Percentiles rank a stretch among this genome's conserved stretches.
phyloP scores from a whole-genome alignment of 345 rosid species.

The Hypericum androsaemum region DNA sequence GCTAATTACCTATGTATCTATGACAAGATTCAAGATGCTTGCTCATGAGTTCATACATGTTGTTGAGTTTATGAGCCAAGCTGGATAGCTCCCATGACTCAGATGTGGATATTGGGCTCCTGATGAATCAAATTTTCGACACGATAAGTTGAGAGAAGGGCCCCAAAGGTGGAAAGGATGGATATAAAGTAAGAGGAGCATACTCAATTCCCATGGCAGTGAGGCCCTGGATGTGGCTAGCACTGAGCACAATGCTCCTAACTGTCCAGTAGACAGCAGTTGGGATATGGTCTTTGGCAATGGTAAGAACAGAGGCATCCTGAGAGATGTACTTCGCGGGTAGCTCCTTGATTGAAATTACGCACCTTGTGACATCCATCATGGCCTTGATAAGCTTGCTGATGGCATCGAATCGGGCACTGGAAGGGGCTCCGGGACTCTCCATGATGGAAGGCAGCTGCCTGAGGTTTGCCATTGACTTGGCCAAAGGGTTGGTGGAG shows the following conservation, averaged over 20 bases:
- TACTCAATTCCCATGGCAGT: conserved; percentile 2
- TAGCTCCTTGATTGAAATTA: not conserved
- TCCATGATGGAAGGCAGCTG: conserved; percentile 1
- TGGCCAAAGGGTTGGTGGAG: conserved; percentile 1
- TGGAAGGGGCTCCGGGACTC: not conserved
- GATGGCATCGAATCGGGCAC: not conserved
- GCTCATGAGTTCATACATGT: not conserved
- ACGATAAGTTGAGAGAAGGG: not conserved
- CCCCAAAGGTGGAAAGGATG: not conserved
- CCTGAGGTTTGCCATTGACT: conserved; percentile 2
- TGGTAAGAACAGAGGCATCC: not conserved
- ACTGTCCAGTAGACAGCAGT: conserved; percentile 6
- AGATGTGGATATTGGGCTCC: not conserved
- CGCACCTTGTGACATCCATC: conserved; percentile 1
- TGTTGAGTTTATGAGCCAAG: not conserved
- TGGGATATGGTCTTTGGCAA: not conserved
- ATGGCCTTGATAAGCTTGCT: conserved; percentile 5
- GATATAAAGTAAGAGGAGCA: not conserved
- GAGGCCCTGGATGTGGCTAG: not conserved
- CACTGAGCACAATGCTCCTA: not conserved
- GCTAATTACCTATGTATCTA: not conserved
- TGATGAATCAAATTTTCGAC: not conserved
- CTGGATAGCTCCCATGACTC: conserved; percentile 4
- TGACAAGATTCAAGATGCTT: not conserved
- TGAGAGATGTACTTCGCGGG: not conserved